Evolutionary conservation across 139 green algal species (phyloP), one percentile per base, ranked within the genome.

Genomic region (Chlamydomonas sp.): DNA sequence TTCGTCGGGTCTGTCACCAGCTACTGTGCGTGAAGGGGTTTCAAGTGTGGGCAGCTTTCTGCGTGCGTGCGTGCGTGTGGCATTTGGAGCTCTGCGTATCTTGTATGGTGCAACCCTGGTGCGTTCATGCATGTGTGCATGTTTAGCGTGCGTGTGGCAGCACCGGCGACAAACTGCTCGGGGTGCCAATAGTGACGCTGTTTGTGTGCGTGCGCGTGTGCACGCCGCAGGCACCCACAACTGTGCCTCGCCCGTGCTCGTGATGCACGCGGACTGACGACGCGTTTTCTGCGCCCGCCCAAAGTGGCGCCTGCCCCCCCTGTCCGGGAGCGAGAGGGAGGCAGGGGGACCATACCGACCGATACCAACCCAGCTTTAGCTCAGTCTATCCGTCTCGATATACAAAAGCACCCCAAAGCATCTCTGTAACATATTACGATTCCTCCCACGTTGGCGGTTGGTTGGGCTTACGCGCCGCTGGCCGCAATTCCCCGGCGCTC

Each of bases 1-100:
- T 89, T 89, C 57, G 71, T 89, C 31, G 84, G 83, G 35, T 80
- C 61, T 36, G 73, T 79, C 26, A 78, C 73, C 50, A 85, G 75
- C 58, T 89, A 88, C 64, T 80, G 69, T 66, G 33, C 39, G 59
- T 66, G 6, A 36, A 22, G 34, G 34, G 6, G 24, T 64, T 20
- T 20, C 16, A 10, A 64, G 24, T 33, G 22, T 64, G 10, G 24
- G 34, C 54, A 64, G n/a, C n/a, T n/a, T n/a, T n/a, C n/a, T n/a
- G n/a, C n/a, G n/a, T n/a, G n/a, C n/a, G n/a, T n/a, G n/a, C n/a
- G n/a, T n/a, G n/a, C n/a, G n/a, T n/a, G n/a, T n/a, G n/a, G n/a
- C n/a, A n/a, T n/a, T n/a, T n/a, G n/a, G n/a, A n/a, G n/a, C n/a
- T 64, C 54, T 33, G 47, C 16, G 22, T 22, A 57, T 22, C 22